Percentiles rank a stretch among this genome's conserved stretches.
phyloP scores from a whole-genome alignment of 148 eudicot genomes.

The Nepenthes gracilis region DNA sequence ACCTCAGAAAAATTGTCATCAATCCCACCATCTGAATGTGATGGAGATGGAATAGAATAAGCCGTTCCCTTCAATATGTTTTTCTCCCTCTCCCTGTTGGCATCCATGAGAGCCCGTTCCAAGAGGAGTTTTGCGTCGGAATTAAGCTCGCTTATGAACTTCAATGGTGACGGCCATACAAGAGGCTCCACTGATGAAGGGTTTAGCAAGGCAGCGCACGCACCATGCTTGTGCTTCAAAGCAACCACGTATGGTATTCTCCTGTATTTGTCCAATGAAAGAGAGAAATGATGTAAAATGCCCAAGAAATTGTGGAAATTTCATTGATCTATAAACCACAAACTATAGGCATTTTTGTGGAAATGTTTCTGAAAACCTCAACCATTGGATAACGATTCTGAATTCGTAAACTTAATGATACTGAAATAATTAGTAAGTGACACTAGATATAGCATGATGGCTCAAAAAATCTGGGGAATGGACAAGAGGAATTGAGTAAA shows the following conservation, averaged over 20 bases:
- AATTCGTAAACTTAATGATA: too few species aligned
- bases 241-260: slow-evolving; percentile 88
- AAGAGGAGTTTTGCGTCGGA: slow-evolving; percentile 74
- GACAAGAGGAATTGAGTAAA: background rate
- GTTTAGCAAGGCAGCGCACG: slow-evolving; percentile 80
- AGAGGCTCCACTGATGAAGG: slow-evolving; percentile 96
- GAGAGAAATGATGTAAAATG: too few species aligned
- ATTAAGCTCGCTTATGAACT: slow-evolving; percentile 89
- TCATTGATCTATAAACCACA: too few species aligned
- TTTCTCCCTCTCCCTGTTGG: slow-evolving; percentile 88
- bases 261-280: slow-evolving; percentile 28
- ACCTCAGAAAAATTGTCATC: slow-evolving; percentile 92
- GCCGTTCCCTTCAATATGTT: slow-evolving; percentile 63
- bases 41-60: slow-evolving; percentile 53
- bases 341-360: too few species aligned
- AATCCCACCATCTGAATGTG: slow-evolving; percentile 38
- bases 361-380: too few species aligned
- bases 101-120: slow-evolving; percentile 81
- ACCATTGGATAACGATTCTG: too few species aligned
- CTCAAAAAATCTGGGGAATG: background rate
- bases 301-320: too few species aligned
- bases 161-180: slow-evolving; percentile 96
- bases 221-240: slow-evolving; percentile 48
- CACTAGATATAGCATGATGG: background rate
- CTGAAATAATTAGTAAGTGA: background rate